Evolutionary conservation across 352 stramenopile species (phyloP).

Genomic region (Blastocystis sp.): DNA sequence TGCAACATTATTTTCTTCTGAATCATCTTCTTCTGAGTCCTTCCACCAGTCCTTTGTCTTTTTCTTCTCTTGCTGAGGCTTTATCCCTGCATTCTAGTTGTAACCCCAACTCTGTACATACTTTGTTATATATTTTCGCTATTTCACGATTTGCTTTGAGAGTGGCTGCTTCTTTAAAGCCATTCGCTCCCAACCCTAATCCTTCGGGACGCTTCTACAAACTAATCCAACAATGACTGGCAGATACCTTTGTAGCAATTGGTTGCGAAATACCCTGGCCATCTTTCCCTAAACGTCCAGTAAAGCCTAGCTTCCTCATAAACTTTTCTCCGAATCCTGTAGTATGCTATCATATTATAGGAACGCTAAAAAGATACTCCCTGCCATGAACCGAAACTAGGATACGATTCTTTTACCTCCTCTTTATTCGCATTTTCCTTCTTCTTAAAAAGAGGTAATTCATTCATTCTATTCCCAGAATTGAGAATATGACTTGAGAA

Average conservation of each 20-base stretch:
- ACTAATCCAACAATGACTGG: not conserved
- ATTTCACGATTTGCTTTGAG: slow-evolving; percentile 6
- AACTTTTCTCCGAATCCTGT: slow-evolving; percentile 48
- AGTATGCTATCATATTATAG: not conserved
- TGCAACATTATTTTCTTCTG: not conserved
- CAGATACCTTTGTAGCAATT: slow-evolving; percentile 12
- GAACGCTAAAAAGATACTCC: not conserved
- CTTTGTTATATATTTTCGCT: slow-evolving; percentile 15
- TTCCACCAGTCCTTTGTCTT: slow-evolving; percentile 42
- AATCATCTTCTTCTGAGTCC: slow-evolving; percentile 14
- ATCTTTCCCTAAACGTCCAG: slow-evolving; percentile 31
- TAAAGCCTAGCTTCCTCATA: slow-evolving; percentile 27
- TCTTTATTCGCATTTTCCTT: not conserved
- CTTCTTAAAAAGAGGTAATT: not conserved
- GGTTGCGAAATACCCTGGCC: slow-evolving; percentile 17
- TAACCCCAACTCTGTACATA: not conserved
- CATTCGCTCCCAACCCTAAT: slow-evolving; percentile 26
- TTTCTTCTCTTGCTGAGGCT: not conserved
- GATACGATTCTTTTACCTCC: not conserved
- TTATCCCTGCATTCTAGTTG: not conserved
- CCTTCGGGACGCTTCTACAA: slow-evolving; percentile 29
- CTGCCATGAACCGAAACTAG: not conserved
- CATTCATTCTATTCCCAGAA: not conserved
- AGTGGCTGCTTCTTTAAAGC: slow-evolving; percentile 1
- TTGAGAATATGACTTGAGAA: not conserved